A percentile compares a stretch with the other conserved stretches of the same genome.
These are phyloP conservation scores for Kodamaea jinghongensis DNA, from an alignment of 805 yeast species.

Conservation along the genomic window DNA sequence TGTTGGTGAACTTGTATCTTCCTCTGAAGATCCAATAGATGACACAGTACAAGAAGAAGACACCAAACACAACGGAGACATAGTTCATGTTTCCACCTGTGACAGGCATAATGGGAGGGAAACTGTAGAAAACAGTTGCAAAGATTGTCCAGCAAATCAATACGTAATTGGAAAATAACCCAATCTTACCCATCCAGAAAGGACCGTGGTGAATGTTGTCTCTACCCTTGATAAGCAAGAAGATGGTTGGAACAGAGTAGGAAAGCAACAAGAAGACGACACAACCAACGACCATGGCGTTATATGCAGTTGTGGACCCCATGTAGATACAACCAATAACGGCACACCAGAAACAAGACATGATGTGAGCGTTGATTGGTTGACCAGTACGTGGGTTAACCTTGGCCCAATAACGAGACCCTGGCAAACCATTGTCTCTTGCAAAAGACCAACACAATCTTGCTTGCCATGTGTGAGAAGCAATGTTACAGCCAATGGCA, in stretches of 20 bases:
- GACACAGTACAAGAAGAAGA: slow-evolving; percentile 42
- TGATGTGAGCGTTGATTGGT: slow-evolving; percentile 59
- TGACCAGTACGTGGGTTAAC: slow-evolving; percentile 47
- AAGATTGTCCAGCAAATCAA: slow-evolving; percentile 57
- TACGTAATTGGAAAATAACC: slow-evolving; percentile 49
- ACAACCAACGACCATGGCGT: slow-evolving; percentile 61
- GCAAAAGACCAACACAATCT: slow-evolving; percentile 68
- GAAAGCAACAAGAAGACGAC: slow-evolving; percentile 57
- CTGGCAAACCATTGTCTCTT: slow-evolving; percentile 61
- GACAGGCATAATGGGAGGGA: slow-evolving; percentile 65
- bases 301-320: slow-evolving; percentile 67
- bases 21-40: slow-evolving; percentile 53
- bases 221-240: slow-evolving; percentile 49
- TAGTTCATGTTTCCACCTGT: slow-evolving; percentile 64
- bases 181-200: slow-evolving; percentile 61
- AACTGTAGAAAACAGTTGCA: slow-evolving; percentile 57
- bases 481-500: slow-evolving; percentile 57
- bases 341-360: slow-evolving; percentile 52
- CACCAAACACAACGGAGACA: slow-evolving; percentile 50
- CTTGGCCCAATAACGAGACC: slow-evolving; percentile 48
- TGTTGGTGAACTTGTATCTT: slow-evolving; percentile 17
- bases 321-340: slow-evolving; percentile 59
- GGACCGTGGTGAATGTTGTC: slow-evolving; percentile 58
- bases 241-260: slow-evolving; percentile 54
- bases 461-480: slow-evolving; percentile 67